Evolutionary conservation across 2,329 filamentous ascomycete genomes (phyloP), one percentile per base, ranked within the genome.

Genomic region (Tolypocladium album): DNA sequence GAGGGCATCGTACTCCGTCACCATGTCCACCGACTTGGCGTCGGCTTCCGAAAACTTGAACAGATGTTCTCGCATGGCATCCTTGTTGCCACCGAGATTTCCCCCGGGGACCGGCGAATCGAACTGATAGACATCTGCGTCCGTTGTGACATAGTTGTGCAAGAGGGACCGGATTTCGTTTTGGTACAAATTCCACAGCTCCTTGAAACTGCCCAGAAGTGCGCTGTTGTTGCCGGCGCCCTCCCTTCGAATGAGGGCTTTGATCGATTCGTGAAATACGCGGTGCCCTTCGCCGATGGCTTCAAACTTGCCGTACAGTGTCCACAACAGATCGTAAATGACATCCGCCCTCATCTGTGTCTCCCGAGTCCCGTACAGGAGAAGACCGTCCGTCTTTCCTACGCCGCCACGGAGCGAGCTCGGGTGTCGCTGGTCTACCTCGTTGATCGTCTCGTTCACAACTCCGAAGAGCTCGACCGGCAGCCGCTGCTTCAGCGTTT

Each of bases 171-270:
- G 86, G 65, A 99, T 97, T 79, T 99, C 94, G 73, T 95, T 97
- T 70, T 99, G 94, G 68, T 97, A 93, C 9, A 99, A 79, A 70
- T 97, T 96, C 95, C 95, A 99, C 47, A 99, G 78, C 75, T 97
- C 94, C 69, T 93, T 94, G 75, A 99, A 99, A 60, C 92, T 92
- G 59, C 91, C 87, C 7, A 91, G 87, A 57, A 97, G 80, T 0
- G 84, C 81, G 47, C 77, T 82, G 66, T 84, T 77, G 77, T 88
- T 78, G 72, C 85, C 73, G 20, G 79, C 78, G 5, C 88, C 89
- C 69, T 97, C 92, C 57, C 95, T 86, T 63, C 88, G 86, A 59
- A 93, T 86, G 61, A 99, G 89, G 1, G 90, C 89, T 63, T 88
- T 88, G 68, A 97, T 88, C 55, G 95, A 89, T 72, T 97, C 94